Evolutionary conservation across 768 basidiomycete species (phyloP).

Genomic region (Wakefieldia striispora): DNA sequence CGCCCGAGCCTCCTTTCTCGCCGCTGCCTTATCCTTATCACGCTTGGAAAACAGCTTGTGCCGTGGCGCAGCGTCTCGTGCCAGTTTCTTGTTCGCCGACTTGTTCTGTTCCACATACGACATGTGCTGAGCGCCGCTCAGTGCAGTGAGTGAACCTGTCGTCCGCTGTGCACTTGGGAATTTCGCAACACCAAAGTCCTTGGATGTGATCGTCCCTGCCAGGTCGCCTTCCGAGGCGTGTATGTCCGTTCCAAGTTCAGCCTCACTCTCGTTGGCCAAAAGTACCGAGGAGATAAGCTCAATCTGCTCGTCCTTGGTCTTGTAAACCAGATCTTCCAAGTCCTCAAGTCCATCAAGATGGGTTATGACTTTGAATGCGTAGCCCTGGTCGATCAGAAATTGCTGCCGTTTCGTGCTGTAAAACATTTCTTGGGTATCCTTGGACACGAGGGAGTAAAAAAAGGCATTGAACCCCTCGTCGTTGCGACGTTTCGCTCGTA

Average conservation of each 20-base stretch:
- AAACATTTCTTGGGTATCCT: slow-evolving; percentile 99
- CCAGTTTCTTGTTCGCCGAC: slow-evolving; percentile 80
- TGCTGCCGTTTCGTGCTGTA: slow-evolving; percentile 99
- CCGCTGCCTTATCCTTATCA: slow-evolving; percentile 67
- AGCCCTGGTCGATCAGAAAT: slow-evolving; percentile 98
- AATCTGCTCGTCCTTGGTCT: slow-evolving; percentile 89
- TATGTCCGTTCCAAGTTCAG: slow-evolving; percentile 83
- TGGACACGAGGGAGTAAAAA: slow-evolving; percentile 98
- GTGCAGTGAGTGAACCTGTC: slow-evolving; percentile 75
- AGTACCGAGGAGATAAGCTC: slow-evolving; percentile 93
- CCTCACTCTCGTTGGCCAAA: slow-evolving; percentile 86
- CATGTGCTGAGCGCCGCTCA: slow-evolving; percentile 91
- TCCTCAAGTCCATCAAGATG: slow-evolving; percentile 90
- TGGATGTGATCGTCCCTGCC: slow-evolving; percentile 81
- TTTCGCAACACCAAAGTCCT: slow-evolving; percentile 72
- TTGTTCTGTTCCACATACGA: slow-evolving; percentile 92
- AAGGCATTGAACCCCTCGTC: slow-evolving; percentile 99
- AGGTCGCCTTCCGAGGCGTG: slow-evolving; percentile 81
- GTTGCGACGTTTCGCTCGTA: slow-evolving; percentile 95
- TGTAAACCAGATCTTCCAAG: slow-evolving; percentile 87
- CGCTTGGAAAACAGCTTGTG: slow-evolving; percentile 83
- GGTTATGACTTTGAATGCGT: slow-evolving; percentile 99
- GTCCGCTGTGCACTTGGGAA: slow-evolving; percentile 73
- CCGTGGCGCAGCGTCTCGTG: slow-evolving; percentile 50
- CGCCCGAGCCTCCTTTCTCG: slow-evolving; percentile 43